Conservation (phyloP, 805 yeast genomes). For the Vanderwaltozyma yarrowii region DNA sequence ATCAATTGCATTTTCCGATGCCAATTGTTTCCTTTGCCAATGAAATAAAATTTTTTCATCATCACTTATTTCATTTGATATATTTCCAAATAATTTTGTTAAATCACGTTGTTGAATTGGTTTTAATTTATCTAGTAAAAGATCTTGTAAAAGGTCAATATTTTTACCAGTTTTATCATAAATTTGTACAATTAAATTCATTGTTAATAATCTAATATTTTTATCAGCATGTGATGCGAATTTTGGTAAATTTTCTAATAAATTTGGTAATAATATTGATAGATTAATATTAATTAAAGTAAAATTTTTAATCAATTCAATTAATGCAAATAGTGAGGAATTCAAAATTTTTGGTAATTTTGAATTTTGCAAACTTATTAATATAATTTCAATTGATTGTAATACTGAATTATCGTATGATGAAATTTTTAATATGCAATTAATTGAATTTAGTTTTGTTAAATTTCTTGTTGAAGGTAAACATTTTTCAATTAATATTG, state of each 20-base stretch:
- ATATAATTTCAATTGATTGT: conserved; percentile 48
- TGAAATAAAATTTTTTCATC: conserved; percentile 8
- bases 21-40: conserved; percentile 7
- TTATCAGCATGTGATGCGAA: conserved; percentile 79
- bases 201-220: conserved; percentile 73
- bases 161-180: conserved; percentile 61
- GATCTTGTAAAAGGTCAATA: conserved; percentile 38
- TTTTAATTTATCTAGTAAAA: conserved; percentile 62
- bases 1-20: neutral
- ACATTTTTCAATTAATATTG: conserved; percentile 66
- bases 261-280: conserved; percentile 12
- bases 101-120: conserved; percentile 89
- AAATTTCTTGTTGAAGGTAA: conserved; percentile 63
- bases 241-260: conserved; percentile 54
- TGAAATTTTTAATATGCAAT: conserved; percentile 49
- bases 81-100: conserved; percentile 41
- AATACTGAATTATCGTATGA: conserved; percentile 61
- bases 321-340: conserved; percentile 49
- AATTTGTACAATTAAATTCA: conserved; percentile 54
- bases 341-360: conserved; percentile 71
- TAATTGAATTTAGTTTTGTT: conserved; percentile 56
- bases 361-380: conserved; percentile 37
- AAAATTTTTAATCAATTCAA: conserved; percentile 38
- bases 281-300: conserved; percentile 12
- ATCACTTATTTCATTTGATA: conserved; percentile 33